Conservation (phyloP, 1,284 basidiomycete genomes). For the Heterobasidion irregulare region DNA sequence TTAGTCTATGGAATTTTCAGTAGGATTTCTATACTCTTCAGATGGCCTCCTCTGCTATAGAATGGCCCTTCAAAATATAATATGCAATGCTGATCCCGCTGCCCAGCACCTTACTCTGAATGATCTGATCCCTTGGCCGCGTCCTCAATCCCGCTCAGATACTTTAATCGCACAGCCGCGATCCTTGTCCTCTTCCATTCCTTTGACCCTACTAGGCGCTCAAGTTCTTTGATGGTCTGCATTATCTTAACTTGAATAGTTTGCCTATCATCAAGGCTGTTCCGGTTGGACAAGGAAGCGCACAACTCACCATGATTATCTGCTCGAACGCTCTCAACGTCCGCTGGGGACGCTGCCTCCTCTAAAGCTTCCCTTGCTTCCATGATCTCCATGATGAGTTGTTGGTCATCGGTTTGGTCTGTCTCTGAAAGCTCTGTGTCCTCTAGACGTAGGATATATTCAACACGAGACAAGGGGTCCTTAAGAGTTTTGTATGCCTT, state of each 20-base stretch:
- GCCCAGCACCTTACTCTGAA: too few relatives aligned
- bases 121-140: constrained; percentile 44
- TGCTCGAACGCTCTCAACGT: constrained; percentile 43
- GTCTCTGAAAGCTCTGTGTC: constrained; percentile 56
- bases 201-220: constrained; percentile 38
- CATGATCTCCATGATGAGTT: constrained; percentile 74
- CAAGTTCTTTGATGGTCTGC: constrained; percentile 38
- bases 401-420: constrained; percentile 71
- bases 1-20: too few relatives aligned
- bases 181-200: constrained; percentile 53
- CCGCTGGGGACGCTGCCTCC: constrained; percentile 41
- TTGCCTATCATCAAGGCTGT: too few relatives aligned
- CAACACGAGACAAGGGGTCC: constrained; percentile 57
- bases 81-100: too few relatives aligned
- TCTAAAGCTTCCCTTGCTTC: constrained; percentile 78
- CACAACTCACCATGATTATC: constrained; percentile 47
- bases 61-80: too few relatives aligned
- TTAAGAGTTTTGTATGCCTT: constrained; percentile 63
- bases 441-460: constrained; percentile 65
- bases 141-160: constrained; percentile 65
- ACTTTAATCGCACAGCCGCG: constrained; percentile 67
- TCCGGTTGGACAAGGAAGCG: too few relatives aligned
- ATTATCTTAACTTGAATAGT: constrained; percentile 41
- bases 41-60: too few relatives aligned
- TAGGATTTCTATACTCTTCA: too few relatives aligned